phyloP scores from a whole-genome alignment of 805 yeast genomes.

The Schwanniomyces sp. region DNA sequence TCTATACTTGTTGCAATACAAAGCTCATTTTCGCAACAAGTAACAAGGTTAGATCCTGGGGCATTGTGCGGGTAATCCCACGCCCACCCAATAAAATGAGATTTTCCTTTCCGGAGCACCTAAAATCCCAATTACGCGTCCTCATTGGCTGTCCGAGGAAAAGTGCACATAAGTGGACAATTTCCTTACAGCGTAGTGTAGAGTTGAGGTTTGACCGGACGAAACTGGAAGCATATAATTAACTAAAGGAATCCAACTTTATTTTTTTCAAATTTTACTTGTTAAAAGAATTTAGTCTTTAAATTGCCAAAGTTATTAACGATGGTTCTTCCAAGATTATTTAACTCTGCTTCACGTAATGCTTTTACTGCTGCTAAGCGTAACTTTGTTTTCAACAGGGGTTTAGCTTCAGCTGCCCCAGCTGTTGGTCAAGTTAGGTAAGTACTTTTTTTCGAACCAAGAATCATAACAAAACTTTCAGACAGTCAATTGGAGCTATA shows the following conservation, averaged over 20 bases:
- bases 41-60: background rate
- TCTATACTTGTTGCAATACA: background rate
- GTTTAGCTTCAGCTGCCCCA: slow-evolving; percentile 77
- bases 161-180: slow-evolving; percentile 3
- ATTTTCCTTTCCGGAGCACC: slow-evolving; percentile 18
- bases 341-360: slow-evolving; percentile 66
- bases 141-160: slow-evolving; percentile 18
- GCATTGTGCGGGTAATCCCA: slow-evolving; percentile 6
- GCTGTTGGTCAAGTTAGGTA: slow-evolving; percentile 83
- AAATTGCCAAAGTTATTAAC: slow-evolving; percentile 23
- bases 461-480: background rate
- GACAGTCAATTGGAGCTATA: background rate
- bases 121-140: slow-evolving; percentile 12
- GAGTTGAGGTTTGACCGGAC: background rate
- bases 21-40: background rate
- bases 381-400: slow-evolving; percentile 70
- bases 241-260: slow-evolving; percentile 2
- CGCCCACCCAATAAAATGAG: slow-evolving; percentile 22
- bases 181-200: background rate
- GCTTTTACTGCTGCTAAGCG: slow-evolving; percentile 90
- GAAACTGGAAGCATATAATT: slow-evolving; percentile 4
- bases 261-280: slow-evolving; percentile 1
- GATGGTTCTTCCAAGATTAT: slow-evolving; percentile 60
- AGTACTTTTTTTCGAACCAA: slow-evolving; percentile 32
- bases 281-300: slow-evolving; percentile 13